Evolutionary conservation across 164 flowering plant genomes (phyloP), one percentile per base, ranked within the genome.

Genomic region (Magnolia changhungtana): DNA sequence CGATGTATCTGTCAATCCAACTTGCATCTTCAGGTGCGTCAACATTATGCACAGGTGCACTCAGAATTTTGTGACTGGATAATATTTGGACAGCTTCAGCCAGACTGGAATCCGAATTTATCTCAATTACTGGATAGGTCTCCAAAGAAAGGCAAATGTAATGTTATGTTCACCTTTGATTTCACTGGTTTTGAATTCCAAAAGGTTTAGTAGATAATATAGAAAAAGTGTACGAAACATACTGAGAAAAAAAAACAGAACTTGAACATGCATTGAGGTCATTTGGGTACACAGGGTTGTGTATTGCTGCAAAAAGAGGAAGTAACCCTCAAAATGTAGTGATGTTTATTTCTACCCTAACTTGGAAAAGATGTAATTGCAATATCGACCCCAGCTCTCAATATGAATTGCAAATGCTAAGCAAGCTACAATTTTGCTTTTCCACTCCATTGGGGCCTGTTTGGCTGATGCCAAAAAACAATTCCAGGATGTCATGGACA

Each of bases 1-100:
- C 99, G 27, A 91, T 79, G 84, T 96, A 96, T 84, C 93, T 86
- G 76, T 96, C 99, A 66, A 96, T 92, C 99, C 99, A 96, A 77
- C 89, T 89, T 4, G 98, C 95, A 84, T 94, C 97, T 65, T 90
- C 96, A 0, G 97, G 89, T 4, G 99, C 98, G 37, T 88, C 86
- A 66, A 88, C 95, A 84, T 92, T 85, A 79, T 90, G 87, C 72
- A 96, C 97, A n/a, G 95, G 97, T 14, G 97, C 99, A 80, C 98
- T 92, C 31, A 96, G 87, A 67, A 96, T 76, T 70, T 84, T 96
- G 83, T 92, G 84, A 20, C 88, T 74, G 10, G 98, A 83, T 67
- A 96, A 80, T n/a, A 90, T 81, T 78, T 85, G 82, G 49, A 94
- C 98, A 37, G 95, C 99, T 63, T 96, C 99, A 29, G 91, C 95